Conservation (phyloP, 495 filamentous ascomycete species). For the Xylaria telfairii region DNA sequence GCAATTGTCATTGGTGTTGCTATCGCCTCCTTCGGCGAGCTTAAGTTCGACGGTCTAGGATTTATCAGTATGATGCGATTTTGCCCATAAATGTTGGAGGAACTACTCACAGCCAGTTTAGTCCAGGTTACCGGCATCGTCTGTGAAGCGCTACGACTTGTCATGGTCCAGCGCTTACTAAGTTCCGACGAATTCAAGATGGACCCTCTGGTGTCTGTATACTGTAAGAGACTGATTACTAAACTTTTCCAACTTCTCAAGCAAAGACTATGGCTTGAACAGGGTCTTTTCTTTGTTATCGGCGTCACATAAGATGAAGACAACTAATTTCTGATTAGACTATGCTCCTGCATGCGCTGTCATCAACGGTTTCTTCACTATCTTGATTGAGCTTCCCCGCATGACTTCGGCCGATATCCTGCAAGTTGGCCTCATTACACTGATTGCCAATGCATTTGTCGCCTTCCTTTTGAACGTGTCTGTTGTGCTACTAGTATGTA, state of each 20-base stretch:
- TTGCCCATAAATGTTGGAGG: not conserved
- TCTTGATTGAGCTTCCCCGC: slow-evolving; percentile 76
- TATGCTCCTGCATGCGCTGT: slow-evolving; percentile 87
- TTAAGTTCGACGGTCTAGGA: slow-evolving; percentile 83
- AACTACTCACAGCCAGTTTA: slow-evolving; percentile 12
- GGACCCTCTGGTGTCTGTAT: slow-evolving; percentile 91
- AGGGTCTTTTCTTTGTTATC: not conserved
- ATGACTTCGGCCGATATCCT: slow-evolving; percentile 73
- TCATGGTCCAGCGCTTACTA: slow-evolving; percentile 86
- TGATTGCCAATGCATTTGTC: slow-evolving; percentile 77
- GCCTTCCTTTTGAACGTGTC: slow-evolving; percentile 90
- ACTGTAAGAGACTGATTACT: slow-evolving; percentile 62
- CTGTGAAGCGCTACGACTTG: slow-evolving; percentile 86
- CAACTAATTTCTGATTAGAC: slow-evolving; percentile 43
- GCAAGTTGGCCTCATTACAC: slow-evolving; percentile 69
- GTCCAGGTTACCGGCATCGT: slow-evolving; percentile 80
- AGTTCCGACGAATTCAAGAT: slow-evolving; percentile 91
- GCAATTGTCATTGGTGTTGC: slow-evolving; percentile 86
- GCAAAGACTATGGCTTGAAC: not conserved
- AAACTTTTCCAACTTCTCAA: too few species aligned
- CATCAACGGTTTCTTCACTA: slow-evolving; percentile 79
- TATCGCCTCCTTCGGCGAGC: slow-evolving; percentile 87
- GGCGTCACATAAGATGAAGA: not conserved
- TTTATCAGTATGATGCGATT: slow-evolving; percentile 69
- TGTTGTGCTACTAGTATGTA: slow-evolving; percentile 85